Base-by-base conservation (phyloP, 2,329 filamentous ascomycete species). In the Fusarium solani-melongenae region DNA sequence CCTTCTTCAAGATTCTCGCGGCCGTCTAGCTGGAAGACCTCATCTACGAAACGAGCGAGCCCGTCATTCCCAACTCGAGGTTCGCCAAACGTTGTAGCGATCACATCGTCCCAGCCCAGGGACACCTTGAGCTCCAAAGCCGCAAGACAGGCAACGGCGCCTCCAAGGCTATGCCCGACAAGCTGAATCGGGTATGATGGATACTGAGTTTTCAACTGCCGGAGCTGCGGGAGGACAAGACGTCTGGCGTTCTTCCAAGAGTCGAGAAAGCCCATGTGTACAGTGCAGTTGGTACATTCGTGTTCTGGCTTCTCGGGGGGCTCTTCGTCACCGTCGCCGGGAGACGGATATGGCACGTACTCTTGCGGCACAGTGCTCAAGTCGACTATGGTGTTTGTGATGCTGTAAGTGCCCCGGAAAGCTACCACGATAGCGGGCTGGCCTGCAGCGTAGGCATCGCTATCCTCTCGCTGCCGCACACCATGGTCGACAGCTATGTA, bases 321-420 rank as follows among this genome's bases (percentile, higher is more conserved):
- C 34, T 78, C 74, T 9, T 80, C 79, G 20, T 80, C 81, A 20
- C 81, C 84, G 55, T 86, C 81, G 44, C 86, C 85, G 0, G 87
- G 86, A 2, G 89, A 87, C 1, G 93, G 93, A 80, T 98, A 99
- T 1, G 96, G 95, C 1, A 95, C 89, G 79, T 98, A 99, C 81
- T 93, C 90, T 81, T 98, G 96, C 14, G 95, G 95, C 3, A 96
- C 87, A 2, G 95, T 97, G 72, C 94, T 95, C 64, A 99, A 87
- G 83, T 99, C 96, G 58, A 95, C 88, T 70, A 99, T 92, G 14
- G 95, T 95, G 81, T 98, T 98, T 62, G 94, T 89, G 77, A 99
- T 88, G 74, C 95, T 98, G 83, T 98, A 98, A 15, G 96, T 98
- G 27, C 96, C 96, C 55, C 96, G 91, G 79, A 98, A 98, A 10